Percentiles rank a stretch among this genome's conserved stretches.
Conservation (phyloP, 2,329 filamentous ascomycete genomes). For the Sclerotinia glacialis region DNA sequence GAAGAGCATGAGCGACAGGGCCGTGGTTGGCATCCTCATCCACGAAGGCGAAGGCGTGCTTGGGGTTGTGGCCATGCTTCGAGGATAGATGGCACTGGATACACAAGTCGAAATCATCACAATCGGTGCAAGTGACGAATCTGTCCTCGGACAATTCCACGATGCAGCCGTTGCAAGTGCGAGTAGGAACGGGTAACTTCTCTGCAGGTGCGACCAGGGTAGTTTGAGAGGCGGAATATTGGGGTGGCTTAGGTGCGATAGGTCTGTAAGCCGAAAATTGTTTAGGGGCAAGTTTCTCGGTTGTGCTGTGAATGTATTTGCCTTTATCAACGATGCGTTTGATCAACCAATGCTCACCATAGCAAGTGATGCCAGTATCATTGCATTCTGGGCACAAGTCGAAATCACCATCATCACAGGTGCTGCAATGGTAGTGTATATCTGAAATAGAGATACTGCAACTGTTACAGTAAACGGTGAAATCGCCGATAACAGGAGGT, state of each 20-base stretch:
- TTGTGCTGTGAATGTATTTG: constrained; percentile 78
- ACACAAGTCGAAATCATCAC: constrained; percentile 92
- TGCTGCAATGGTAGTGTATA: constrained; percentile 90
- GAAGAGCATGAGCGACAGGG: constrained; percentile 60
- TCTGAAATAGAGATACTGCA: constrained; percentile 77
- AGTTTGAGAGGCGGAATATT: constrained; percentile 32
- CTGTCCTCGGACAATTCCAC: constrained; percentile 63
- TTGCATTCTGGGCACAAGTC: constrained; percentile 86
- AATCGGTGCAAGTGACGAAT: constrained; percentile 81
- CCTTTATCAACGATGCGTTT: constrained; percentile 82
- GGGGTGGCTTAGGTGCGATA: not conserved
- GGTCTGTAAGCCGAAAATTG: constrained; percentile 10
- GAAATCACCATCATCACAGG: constrained; percentile 90
- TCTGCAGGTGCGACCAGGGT: constrained; percentile 32
- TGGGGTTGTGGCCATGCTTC: constrained; percentile 87
- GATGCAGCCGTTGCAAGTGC: constrained; percentile 65
- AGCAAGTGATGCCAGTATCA: constrained; percentile 71
- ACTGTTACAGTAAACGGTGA: constrained; percentile 91
- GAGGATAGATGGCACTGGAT: constrained; percentile 71
- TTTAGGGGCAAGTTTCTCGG: constrained; percentile 67
- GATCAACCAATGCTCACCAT: constrained; percentile 86
- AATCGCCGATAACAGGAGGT: constrained; percentile 44
- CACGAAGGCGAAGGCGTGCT: constrained; percentile 73
- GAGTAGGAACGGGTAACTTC: constrained; percentile 36
- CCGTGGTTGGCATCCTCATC: constrained; percentile 61